Percentiles rank a stretch among this genome's conserved stretches.
Conservation (phyloP, 495 filamentous ascomycete species). For the Xylaria curta region DNA sequence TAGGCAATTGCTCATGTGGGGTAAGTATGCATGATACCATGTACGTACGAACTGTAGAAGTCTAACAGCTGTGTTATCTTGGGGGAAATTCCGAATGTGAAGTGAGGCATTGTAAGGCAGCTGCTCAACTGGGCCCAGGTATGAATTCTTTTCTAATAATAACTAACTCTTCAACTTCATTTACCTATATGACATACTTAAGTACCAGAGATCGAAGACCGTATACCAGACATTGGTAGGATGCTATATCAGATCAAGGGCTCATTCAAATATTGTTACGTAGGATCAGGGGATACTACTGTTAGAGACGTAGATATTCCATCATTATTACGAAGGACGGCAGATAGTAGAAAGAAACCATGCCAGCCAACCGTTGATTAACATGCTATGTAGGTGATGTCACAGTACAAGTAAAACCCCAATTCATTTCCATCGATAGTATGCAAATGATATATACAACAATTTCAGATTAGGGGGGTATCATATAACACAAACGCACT, state of each 20-base stretch:
- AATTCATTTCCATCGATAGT: conserved; percentile 5
- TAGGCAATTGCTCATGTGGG: not conserved
- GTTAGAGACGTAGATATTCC: not conserved
- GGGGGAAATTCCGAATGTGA: too few relatives aligned
- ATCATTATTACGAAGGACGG: not conserved
- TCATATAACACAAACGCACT: conserved; percentile 22
- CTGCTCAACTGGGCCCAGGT: not conserved
- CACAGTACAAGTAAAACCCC: not conserved
- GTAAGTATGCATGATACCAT: not conserved
- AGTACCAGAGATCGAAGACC: not conserved
- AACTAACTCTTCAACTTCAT: not conserved
- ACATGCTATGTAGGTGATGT: not conserved
- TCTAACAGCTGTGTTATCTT: too few relatives aligned
- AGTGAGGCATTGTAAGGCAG: not conserved
- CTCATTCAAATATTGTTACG: not conserved
- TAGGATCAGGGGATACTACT: not conserved
- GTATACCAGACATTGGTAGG: not conserved
- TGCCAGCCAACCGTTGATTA: not conserved
- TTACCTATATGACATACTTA: not conserved
- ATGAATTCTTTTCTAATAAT: not conserved
- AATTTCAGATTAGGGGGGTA: conserved; percentile 26
- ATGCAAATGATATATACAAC: conserved; percentile 8
- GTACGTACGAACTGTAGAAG: not conserved
- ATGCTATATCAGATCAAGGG: not conserved
- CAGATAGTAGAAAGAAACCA: not conserved